Percentiles rank a stretch among this genome's conserved stretches.
phyloP scores from a whole-genome alignment of 331 rosid genomes.

The Dryas integrifolia region DNA sequence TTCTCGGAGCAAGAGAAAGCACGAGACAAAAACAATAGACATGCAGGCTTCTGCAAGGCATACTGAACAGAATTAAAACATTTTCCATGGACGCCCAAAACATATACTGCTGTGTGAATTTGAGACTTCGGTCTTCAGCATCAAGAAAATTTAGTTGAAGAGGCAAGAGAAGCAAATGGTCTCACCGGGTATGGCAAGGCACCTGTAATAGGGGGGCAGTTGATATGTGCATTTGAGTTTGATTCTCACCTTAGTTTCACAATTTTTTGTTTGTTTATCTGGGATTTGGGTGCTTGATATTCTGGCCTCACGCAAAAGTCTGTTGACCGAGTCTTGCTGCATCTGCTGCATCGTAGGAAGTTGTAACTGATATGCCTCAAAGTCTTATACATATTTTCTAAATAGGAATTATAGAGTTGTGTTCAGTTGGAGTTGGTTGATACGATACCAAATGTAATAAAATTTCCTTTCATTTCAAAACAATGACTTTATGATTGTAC shows the following conservation, averaged over 20 bases:
- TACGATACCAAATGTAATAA: slow-evolving; percentile 27
- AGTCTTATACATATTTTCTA: slow-evolving; percentile 46
- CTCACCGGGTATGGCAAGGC: slow-evolving; percentile 23
- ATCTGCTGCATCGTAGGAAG: slow-evolving; percentile 42
- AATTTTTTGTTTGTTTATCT: slow-evolving; percentile 24
- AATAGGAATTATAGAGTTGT: slow-evolving; percentile 43
- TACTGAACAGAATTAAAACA: slow-evolving; percentile 51
- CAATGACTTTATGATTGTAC: not conserved
- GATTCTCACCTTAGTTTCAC: slow-evolving; percentile 34
- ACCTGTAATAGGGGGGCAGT: slow-evolving; percentile 32
- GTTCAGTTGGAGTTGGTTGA: slow-evolving; percentile 21
- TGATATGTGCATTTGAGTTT: slow-evolving; percentile 36
- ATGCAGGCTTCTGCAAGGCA: slow-evolving; percentile 50
- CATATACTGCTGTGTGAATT: slow-evolving; percentile 41
- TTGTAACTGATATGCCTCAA: slow-evolving; percentile 41
- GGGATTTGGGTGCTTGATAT: slow-evolving; percentile 36
- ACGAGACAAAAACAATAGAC: slow-evolving; percentile 57
- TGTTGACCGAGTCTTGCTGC: slow-evolving; percentile 30
- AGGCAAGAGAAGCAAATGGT: slow-evolving; percentile 31
- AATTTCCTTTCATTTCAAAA: slow-evolving; percentile 23
- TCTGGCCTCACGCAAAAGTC: slow-evolving; percentile 31
- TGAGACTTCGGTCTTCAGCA: slow-evolving; percentile 35
- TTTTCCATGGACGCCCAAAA: slow-evolving; percentile 21
- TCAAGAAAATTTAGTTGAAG: slow-evolving; percentile 26
- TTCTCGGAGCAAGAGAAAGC: slow-evolving; percentile 76